Percentiles rank a stretch among this genome's conserved stretches.
phyloP scores from a whole-genome alignment of 768 basidiomycete species.

The Leucosporidium scottii region DNA sequence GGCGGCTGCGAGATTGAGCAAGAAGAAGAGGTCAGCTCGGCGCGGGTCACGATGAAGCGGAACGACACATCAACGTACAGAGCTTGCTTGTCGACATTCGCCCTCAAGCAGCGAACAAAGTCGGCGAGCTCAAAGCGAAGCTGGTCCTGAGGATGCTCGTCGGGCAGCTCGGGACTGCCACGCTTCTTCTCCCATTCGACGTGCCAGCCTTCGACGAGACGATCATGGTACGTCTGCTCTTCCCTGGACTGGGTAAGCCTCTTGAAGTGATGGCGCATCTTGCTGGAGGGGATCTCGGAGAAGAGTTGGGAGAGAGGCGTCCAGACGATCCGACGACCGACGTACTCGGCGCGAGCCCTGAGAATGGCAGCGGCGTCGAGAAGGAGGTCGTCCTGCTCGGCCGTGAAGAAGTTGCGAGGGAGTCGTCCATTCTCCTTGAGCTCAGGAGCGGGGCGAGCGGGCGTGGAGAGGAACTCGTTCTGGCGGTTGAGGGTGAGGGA shows the following conservation, averaged over 20 bases:
- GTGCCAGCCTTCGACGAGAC: constrained; percentile 75
- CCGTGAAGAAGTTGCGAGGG: constrained; percentile 68
- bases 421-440: constrained; percentile 45
- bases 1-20: neutral
- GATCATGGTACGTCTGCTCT: constrained; percentile 65
- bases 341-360: constrained; percentile 62
- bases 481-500: constrained; percentile 12
- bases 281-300: constrained; percentile 64
- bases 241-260: constrained; percentile 57
- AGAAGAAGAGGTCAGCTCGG: neutral
- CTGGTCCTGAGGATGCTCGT: constrained; percentile 60
- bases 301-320: constrained; percentile 70
- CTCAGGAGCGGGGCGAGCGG: constrained; percentile 1
- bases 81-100: constrained; percentile 74
- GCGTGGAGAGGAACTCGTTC: constrained; percentile 15
- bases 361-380: constrained; percentile 78
- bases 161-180: constrained; percentile 61
- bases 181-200: constrained; percentile 64
- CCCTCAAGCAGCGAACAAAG: constrained; percentile 74
- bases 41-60: neutral
- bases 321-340: constrained; percentile 50
- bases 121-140: constrained; percentile 69
- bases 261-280: constrained; percentile 61
- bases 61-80: constrained; percentile 53
- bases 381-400: constrained; percentile 80